phyloP scores from a whole-genome alignment of 140 eudicot genomes.

The Stevia rebaudiana region DNA sequence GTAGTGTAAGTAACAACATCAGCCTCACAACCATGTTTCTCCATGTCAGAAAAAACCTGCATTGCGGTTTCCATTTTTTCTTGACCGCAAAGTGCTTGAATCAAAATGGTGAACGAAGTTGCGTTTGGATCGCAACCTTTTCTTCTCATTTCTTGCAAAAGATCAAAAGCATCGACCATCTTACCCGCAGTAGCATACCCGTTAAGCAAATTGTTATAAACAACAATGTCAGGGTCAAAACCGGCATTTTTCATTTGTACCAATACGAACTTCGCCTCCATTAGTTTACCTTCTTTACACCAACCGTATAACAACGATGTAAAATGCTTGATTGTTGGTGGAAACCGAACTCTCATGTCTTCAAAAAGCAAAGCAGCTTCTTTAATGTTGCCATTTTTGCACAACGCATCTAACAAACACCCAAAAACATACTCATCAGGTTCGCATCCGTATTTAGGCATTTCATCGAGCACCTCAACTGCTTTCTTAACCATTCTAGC shows the following conservation, averaged over 20 bases:
- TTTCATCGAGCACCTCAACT: slow-evolving; percentile 78
- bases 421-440: slow-evolving; percentile 88
- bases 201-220: slow-evolving; percentile 68
- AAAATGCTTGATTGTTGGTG: slow-evolving; percentile 71
- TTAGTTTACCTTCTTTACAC: slow-evolving; percentile 80
- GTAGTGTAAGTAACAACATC: slow-evolving; percentile 75
- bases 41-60: slow-evolving; percentile 66
- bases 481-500: slow-evolving; percentile 87
- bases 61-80: slow-evolving; percentile 78
- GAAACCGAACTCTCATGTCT: slow-evolving; percentile 68
- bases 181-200: slow-evolving; percentile 76
- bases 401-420: slow-evolving; percentile 80
- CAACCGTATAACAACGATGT: slow-evolving; percentile 81
- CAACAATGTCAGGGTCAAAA: slow-evolving; percentile 82
- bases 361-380: slow-evolving; percentile 87
- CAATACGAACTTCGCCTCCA: slow-evolving; percentile 73
- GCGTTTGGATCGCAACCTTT: slow-evolving; percentile 77
- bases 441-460: slow-evolving; percentile 84
- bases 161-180: slow-evolving; percentile 84
- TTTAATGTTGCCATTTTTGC: slow-evolving; percentile 72
- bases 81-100: slow-evolving; percentile 71
- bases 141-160: slow-evolving; percentile 70
- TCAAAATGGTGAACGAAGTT: slow-evolving; percentile 63
- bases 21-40: slow-evolving; percentile 56
- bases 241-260: slow-evolving; percentile 74